Percentiles rank a stretch among this genome's conserved stretches.
These are phyloP conservation scores for Pestalotiopsis sp. DNA, from an alignment of 2,329 filamentous ascomycete genomes.

Conservation along the genomic window DNA sequence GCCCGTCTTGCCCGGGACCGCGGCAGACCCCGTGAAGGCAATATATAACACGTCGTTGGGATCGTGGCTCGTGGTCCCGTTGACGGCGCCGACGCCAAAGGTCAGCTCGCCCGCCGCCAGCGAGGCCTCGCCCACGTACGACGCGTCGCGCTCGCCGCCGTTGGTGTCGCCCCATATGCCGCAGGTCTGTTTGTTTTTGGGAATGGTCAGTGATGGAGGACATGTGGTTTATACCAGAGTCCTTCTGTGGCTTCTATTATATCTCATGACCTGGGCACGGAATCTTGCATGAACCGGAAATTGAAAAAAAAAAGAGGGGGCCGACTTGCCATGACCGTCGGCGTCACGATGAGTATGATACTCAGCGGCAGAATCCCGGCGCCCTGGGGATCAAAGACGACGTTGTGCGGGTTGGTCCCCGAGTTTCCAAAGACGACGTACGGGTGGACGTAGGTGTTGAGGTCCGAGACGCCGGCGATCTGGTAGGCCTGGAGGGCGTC, in stretches of 20 bases:
- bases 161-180: conserved; percentile 13
- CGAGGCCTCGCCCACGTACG: not conserved
- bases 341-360: conserved; percentile 49
- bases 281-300: not conserved
- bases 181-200: not conserved
- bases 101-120: conserved; percentile 1
- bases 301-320: too few species aligned
- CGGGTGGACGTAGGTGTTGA: conserved; percentile 54
- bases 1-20: not conserved
- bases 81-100: conserved; percentile 1
- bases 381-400: conserved; percentile 42
- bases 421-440: conserved; percentile 59
- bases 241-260: too few species aligned
- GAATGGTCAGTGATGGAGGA: not conserved
- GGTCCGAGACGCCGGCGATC: conserved; percentile 39
- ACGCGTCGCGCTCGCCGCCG: conserved; percentile 8
- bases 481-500: conserved; percentile 37
- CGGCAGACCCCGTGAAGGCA: not conserved
- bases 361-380: conserved; percentile 50
- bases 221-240: too few species aligned
- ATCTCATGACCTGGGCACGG: not conserved
- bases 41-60: conserved; percentile 7
- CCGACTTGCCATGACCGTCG: not conserved
- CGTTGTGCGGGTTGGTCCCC: conserved; percentile 31
- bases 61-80: not conserved